A percentile compares a stretch with the other conserved stretches of the same genome.
phyloP scores from a whole-genome alignment of 306 rosid genomes.

The Astragalus glycyphyllos region DNA sequence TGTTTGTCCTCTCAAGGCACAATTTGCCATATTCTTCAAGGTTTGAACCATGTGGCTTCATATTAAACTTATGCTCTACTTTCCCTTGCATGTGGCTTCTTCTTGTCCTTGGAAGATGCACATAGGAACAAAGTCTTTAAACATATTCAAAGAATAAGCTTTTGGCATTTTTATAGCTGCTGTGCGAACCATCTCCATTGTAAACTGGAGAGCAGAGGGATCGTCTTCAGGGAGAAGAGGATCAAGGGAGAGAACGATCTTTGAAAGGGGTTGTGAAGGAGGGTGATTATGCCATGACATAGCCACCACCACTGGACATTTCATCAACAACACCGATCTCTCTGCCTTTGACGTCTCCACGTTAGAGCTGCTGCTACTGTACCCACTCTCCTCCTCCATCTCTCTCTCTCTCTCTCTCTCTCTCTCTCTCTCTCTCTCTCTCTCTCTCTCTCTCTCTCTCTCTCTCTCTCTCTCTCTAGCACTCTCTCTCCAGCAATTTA shows the following conservation, averaged over 20 bases:
- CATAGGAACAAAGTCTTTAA: conserved; percentile 94
- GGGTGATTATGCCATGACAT: conserved; percentile 89
- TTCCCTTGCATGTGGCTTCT: conserved; percentile 99
- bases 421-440: too few species aligned
- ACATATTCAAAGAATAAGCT: conserved; percentile 84
- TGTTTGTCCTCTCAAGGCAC: conserved; percentile 95
- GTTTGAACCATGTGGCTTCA: conserved; percentile 95
- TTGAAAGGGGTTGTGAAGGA: conserved; percentile 80
- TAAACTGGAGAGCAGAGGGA: conserved; percentile 79
- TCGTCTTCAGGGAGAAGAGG: conserved; percentile 83
- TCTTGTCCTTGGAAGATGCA: conserved; percentile 77
- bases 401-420: not conserved
- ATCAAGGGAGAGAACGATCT: conserved; percentile 91
- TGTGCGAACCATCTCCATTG: conserved; percentile 84
- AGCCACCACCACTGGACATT: conserved; percentile 85
- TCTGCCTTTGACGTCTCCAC: conserved; percentile 82
- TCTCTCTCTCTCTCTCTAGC: too few species aligned
- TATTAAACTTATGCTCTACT: conserved; percentile 95
- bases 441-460: not conserved
- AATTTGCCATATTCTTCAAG: conserved; percentile 86
- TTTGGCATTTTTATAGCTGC: conserved; percentile 70
- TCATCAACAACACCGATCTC: conserved; percentile 97
- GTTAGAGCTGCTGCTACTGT: conserved; percentile 54
- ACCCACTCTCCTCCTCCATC: conserved; percentile 70
- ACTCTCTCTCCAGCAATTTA: too few species aligned